Evolutionary conservation across 306 rosid genomes (phyloP).

Genomic region (Prunus mira): DNA sequence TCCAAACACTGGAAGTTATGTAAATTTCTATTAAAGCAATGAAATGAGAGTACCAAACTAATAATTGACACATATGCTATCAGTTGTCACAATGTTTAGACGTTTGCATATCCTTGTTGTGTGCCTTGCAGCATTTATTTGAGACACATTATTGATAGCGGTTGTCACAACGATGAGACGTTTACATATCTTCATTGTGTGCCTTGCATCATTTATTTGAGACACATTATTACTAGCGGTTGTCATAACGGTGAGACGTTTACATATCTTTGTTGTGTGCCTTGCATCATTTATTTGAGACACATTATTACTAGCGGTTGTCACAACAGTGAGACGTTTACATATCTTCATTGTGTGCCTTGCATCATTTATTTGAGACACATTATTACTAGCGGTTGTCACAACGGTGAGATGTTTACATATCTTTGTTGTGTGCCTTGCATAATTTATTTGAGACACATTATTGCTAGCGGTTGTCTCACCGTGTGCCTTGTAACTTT

Average conservation of each 20-base stretch:
- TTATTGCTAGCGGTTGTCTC: not conserved
- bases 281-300: not conserved
- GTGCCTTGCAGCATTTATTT: not conserved
- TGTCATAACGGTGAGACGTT: too few species aligned
- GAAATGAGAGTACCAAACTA: too few species aligned
- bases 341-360: not conserved
- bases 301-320: not conserved
- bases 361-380: not conserved
- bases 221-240: not conserved
- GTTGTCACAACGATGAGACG: not conserved
- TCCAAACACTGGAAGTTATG: not conserved
- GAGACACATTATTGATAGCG: not conserved
- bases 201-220: not conserved
- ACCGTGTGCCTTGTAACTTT: not conserved
- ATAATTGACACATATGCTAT: too few species aligned
- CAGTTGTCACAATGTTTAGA: too few species aligned
- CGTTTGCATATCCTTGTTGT: not conserved
- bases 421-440: not conserved
- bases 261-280: too few species aligned
- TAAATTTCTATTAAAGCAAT: too few species aligned
- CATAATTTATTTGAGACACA: not conserved
- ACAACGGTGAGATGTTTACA: not conserved
- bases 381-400: not conserved
- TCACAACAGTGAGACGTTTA: not conserved
- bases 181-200: not conserved